A percentile compares a stretch with the other conserved stretches of the same genome.
These are phyloP conservation scores for Phenoliferia sp. DNA, from an alignment of 1,284 basidiomycete genomes.

Conservation along the genomic window DNA sequence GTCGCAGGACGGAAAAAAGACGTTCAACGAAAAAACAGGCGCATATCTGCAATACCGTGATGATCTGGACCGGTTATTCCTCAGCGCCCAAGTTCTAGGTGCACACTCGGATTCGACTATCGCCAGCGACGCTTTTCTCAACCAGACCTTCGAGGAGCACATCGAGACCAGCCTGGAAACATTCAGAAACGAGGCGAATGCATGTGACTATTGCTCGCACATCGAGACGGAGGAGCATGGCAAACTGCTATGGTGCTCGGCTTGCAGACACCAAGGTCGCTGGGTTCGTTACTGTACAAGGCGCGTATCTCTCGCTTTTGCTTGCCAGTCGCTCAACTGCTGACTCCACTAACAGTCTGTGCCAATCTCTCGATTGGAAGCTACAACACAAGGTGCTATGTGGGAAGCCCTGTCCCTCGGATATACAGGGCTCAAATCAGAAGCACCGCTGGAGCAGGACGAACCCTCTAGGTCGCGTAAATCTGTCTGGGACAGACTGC, in stretches of 20 bases:
- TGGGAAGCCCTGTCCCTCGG: background rate
- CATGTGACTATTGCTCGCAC: background rate
- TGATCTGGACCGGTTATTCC: too few species aligned
- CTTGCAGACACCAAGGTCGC: background rate
- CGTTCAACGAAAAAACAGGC: too few species aligned
- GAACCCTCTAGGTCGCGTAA: too few species aligned
- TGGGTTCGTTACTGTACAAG: background rate
- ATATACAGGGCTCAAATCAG: background rate
- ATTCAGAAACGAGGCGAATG: background rate
- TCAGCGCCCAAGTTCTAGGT: too few species aligned
- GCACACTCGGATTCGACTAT: too few species aligned
- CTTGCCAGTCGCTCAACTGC: background rate
- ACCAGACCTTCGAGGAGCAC: background rate
- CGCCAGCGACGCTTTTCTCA: too few species aligned
- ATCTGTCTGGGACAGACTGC: too few species aligned
- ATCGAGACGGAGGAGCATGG: background rate
- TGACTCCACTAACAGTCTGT: background rate
- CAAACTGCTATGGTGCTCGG: background rate
- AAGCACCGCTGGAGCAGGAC: slow-evolving; percentile 31
- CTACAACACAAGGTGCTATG: background rate
- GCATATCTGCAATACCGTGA: too few species aligned
- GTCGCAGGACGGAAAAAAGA: too few species aligned
- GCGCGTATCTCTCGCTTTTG: background rate
- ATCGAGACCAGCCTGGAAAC: background rate
- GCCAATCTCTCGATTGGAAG: background rate